These are phyloP conservation scores for Pachysolen tannophilus DNA, from an alignment of 805 yeast species.

Conservation along the genomic window DNA sequence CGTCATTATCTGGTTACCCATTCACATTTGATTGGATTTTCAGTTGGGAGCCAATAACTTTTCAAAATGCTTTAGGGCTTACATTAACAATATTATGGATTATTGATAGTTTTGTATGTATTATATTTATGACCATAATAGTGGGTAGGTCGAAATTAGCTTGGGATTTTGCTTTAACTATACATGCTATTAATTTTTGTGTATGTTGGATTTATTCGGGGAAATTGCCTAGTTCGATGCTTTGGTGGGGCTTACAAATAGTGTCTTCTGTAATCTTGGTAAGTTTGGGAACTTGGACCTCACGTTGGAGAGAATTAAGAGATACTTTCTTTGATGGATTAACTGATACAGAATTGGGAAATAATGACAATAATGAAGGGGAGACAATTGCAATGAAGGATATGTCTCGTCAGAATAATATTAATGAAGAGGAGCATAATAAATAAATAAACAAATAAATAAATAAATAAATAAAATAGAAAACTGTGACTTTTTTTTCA, in stretches of 20 bases:
- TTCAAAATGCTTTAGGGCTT: slow-evolving; percentile 75
- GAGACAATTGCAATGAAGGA: too few relatives aligned
- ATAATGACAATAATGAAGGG: background rate
- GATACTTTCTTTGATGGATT: slow-evolving; percentile 85
- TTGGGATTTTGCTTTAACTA: slow-evolving; percentile 93
- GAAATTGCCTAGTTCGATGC: slow-evolving; percentile 57
- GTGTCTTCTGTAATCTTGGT: slow-evolving; percentile 63
- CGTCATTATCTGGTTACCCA: slow-evolving; percentile 63
- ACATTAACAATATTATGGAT: slow-evolving; percentile 73
- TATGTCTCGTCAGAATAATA: too few relatives aligned
- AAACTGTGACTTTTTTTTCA: too few relatives aligned
- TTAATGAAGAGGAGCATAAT: too few relatives aligned
- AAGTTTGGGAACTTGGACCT: slow-evolving; percentile 78
- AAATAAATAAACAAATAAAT: too few relatives aligned
- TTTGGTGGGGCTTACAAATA: slow-evolving; percentile 83
- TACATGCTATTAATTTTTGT: slow-evolving; percentile 70
- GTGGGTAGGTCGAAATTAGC: slow-evolving; percentile 93
- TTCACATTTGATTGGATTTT: slow-evolving; percentile 66
- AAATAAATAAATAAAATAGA: too few relatives aligned
- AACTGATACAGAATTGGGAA: slow-evolving; percentile 50
- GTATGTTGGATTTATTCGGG: slow-evolving; percentile 62
- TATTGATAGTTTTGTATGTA: slow-evolving; percentile 74
- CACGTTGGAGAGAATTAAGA: slow-evolving; percentile 86
- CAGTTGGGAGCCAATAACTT: slow-evolving; percentile 68
- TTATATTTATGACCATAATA: slow-evolving; percentile 72